These are phyloP conservation scores for Stephanodiscus triporus DNA, from an alignment of 108 stramenopile species.

Conservation along the genomic window DNA sequence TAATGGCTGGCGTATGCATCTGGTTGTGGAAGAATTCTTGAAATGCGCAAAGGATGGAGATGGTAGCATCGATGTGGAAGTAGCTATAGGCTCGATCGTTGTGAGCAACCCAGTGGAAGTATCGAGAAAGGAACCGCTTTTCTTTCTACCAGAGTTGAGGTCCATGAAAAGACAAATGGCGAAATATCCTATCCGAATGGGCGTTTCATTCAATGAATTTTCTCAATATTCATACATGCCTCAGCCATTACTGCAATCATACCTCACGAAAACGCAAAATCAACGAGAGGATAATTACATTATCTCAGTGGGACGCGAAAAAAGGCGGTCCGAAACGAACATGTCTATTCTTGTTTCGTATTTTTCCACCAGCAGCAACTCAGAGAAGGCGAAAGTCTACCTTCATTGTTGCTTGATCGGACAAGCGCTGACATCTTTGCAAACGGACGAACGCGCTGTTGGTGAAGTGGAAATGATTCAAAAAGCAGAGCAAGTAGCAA, in stretches of 20 bases:
- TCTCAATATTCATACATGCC: slow-evolving; percentile 18
- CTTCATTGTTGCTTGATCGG: slow-evolving; percentile 58
- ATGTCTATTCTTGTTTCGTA: slow-evolving; percentile 56
- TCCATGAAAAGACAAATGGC: slow-evolving; percentile 12
- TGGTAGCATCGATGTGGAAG: background rate
- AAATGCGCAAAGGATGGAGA: slow-evolving; percentile 10
- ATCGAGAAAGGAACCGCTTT: slow-evolving; percentile 66
- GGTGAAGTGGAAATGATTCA: slow-evolving; percentile 19
- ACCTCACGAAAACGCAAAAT: slow-evolving; percentile 8
- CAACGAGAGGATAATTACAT: slow-evolving; percentile 44
- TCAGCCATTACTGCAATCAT: slow-evolving; percentile 26
- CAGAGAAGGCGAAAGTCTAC: slow-evolving; percentile 67
- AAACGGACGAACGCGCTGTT: background rate
- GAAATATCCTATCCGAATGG: slow-evolving; percentile 52
- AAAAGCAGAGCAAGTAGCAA: slow-evolving; percentile 27
- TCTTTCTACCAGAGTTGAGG: slow-evolving; percentile 57
- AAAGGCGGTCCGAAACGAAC: slow-evolving; percentile 16
- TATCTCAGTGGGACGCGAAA: slow-evolving; percentile 20
- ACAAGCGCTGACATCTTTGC: slow-evolving; percentile 11
- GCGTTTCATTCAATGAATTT: slow-evolving; percentile 65
- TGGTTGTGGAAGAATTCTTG: slow-evolving; percentile 59
- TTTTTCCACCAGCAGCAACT: slow-evolving; percentile 38
- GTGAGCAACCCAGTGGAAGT: slow-evolving; percentile 62
- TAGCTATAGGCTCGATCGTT: slow-evolving; percentile 1
- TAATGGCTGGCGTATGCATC: slow-evolving; percentile 65